These are phyloP conservation scores for Xylariaceae sp. DNA, from an alignment of 2,329 filamentous ascomycete species.

Conservation along the genomic window DNA sequence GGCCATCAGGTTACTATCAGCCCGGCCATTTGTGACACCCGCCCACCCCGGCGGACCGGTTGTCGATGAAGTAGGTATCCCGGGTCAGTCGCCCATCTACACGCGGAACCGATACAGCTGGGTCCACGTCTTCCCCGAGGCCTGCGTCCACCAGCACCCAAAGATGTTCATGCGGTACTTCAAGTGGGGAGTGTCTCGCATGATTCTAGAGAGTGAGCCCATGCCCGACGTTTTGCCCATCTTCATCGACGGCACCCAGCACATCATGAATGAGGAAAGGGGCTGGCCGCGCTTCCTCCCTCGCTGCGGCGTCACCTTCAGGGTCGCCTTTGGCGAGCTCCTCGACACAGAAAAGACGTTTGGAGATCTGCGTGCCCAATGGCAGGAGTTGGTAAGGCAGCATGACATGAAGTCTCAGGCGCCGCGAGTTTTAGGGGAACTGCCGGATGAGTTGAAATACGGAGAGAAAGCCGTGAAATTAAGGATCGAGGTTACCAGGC, in stretches of 20 bases:
- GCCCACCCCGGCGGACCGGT: slow-evolving; percentile 8
- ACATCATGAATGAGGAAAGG: slow-evolving; percentile 81
- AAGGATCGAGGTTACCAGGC: slow-evolving; percentile 72
- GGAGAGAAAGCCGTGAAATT: slow-evolving; percentile 70
- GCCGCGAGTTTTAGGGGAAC: slow-evolving; percentile 47
- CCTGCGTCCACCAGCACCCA: slow-evolving; percentile 83
- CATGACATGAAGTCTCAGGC: slow-evolving; percentile 17
- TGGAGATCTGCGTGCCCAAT: slow-evolving; percentile 68
- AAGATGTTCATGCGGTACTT: slow-evolving; percentile 84
- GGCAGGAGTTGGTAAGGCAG: slow-evolving; percentile 58
- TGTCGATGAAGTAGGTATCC: slow-evolving; percentile 28
- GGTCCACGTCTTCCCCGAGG: slow-evolving; percentile 96
- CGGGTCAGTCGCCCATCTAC: slow-evolving; percentile 58
- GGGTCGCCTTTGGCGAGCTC: slow-evolving; percentile 72
- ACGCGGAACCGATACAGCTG: slow-evolving; percentile 66
- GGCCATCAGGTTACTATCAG: slow-evolving; percentile 76
- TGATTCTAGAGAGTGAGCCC: slow-evolving; percentile 85
- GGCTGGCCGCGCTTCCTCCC: slow-evolving; percentile 76
- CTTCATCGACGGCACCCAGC: slow-evolving; percentile 86
- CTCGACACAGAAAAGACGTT: slow-evolving; percentile 70
- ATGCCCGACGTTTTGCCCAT: slow-evolving; percentile 87
- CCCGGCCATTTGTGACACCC: slow-evolving; percentile 41
- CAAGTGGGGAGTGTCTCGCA: slow-evolving; percentile 90
- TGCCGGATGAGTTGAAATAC: slow-evolving; percentile 64
- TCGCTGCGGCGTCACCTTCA: slow-evolving; percentile 63